A percentile compares a stretch with the other conserved stretches of the same genome.
Evolutionary conservation across 768 basidiomycete genomes (phyloP).

Genomic region (Nidula microcarpa): DNA sequence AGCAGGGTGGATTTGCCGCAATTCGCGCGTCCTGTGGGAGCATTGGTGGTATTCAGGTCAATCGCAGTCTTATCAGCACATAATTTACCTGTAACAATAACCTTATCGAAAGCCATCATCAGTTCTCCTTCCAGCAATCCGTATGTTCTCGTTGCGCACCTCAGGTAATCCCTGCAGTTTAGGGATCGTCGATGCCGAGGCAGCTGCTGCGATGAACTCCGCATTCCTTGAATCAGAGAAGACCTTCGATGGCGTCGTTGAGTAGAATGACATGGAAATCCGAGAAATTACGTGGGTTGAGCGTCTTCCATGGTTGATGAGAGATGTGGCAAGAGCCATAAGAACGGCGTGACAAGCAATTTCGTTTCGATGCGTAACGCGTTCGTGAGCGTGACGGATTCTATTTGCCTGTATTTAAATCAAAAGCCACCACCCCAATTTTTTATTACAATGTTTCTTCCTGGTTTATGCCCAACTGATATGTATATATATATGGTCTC

Average conservation of each 20-base stretch:
- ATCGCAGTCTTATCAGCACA: background rate
- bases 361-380: too few relatives aligned
- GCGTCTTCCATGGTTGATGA: too few relatives aligned
- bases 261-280: background rate
- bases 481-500: too few relatives aligned
- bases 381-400: too few relatives aligned
- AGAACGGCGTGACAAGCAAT: too few relatives aligned
- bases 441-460: too few relatives aligned
- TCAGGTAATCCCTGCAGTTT: slow-evolving; percentile 39
- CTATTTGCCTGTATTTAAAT: too few relatives aligned
- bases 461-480: too few relatives aligned
- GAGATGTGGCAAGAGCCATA: too few relatives aligned
- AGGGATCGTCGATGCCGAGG: slow-evolving; percentile 32
- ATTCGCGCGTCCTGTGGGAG: slow-evolving; percentile 64
- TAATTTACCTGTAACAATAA: slow-evolving; percentile 40
- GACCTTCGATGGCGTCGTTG: slow-evolving; percentile 12
- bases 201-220: slow-evolving; percentile 36
- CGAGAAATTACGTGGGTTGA: too few relatives aligned
- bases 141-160: slow-evolving; percentile 16
- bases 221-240: slow-evolving; percentile 27
- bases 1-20: slow-evolving; percentile 74
- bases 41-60: background rate
- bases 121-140: slow-evolving; percentile 1
- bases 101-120: slow-evolving; percentile 16
- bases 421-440: too few relatives aligned